These are phyloP conservation scores for Hypoxylon lenormandii DNA, from an alignment of 495 filamentous ascomycete genomes.

Conservation along the genomic window DNA sequence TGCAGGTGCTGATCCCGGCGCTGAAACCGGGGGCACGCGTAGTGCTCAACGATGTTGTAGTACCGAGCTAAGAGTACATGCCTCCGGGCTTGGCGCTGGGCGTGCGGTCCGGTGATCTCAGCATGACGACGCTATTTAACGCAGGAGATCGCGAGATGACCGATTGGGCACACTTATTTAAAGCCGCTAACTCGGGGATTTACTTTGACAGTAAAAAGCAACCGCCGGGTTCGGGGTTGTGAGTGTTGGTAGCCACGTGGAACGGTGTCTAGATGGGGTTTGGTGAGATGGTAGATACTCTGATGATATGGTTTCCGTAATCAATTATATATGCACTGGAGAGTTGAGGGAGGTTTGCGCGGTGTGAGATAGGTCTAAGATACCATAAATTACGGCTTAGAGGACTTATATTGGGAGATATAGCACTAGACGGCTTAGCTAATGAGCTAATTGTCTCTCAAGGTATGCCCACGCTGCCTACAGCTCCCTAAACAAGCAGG, in stretches of 20 bases:
- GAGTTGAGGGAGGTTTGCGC: no score
- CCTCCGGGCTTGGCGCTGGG: not conserved
- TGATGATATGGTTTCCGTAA: no score
- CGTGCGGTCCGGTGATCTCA: not conserved
- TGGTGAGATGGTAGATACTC: not conserved
- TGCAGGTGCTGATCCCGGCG: conserved; percentile 56
- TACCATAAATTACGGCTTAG: no score
- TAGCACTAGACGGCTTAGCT: no score
- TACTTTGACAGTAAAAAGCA: not conserved
- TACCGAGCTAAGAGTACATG: conserved; percentile 36
- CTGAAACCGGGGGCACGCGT: conserved; percentile 55
- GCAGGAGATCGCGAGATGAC: conserved; percentile 5
- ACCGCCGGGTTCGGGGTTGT: conserved; percentile 2
- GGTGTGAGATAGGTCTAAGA: no score
- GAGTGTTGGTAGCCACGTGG: conserved; percentile 1
- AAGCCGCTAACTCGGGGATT: not conserved
- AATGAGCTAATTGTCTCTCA: no score
- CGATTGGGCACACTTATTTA: not conserved
- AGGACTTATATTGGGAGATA: no score
- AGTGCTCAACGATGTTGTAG: conserved; percentile 53
- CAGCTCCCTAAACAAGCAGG: no score
- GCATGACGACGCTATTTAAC: not conserved
- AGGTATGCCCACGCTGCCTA: no score
- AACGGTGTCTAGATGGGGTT: not conserved
- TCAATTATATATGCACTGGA: no score